Evolutionary conservation across 2,329 filamentous ascomycete species (phyloP).

Genomic region (Huntiella abstrusa): DNA sequence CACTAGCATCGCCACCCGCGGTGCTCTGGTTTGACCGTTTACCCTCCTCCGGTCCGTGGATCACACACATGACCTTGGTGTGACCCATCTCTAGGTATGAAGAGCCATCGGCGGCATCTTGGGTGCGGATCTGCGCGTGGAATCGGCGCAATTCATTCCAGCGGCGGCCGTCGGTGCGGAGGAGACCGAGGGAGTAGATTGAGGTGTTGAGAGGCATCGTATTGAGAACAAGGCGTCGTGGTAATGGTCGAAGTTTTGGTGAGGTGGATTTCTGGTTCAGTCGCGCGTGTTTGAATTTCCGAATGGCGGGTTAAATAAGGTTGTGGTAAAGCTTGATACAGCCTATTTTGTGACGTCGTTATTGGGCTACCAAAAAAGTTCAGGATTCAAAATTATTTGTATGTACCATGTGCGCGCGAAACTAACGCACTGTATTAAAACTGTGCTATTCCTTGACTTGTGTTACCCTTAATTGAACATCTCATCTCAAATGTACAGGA

Average conservation of each 20-base stretch:
- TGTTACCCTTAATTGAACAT: no score
- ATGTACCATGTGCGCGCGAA: background rate
- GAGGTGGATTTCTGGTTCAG: no score
- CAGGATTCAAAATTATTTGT: no score
- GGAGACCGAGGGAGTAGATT: conserved; percentile 70
- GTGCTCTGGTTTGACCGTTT: conserved; percentile 10
- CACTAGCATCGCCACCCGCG: conserved; percentile 29
- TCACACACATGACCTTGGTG: conserved; percentile 87
- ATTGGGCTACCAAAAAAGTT: no score
- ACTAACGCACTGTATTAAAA: background rate
- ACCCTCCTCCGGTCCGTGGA: conserved; percentile 62
- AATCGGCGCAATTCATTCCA: conserved; percentile 94
- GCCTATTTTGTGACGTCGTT: no score
- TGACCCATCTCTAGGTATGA: conserved; percentile 94
- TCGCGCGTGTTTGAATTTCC: no score
- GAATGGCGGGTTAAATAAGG: no score
- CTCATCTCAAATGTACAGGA: background rate
- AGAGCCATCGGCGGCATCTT: conserved; percentile 80
- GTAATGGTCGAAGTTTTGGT: no score
- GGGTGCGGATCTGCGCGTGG: conserved; percentile 76
- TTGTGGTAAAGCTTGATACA: no score
- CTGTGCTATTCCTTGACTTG: no score
- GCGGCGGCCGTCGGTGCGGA: conserved; percentile 65
- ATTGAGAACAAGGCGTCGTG: no score
- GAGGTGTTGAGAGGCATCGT: conserved; percentile 86